These are phyloP conservation scores for Camellia lanceoleosa DNA, from an alignment of 148 eudicot genomes.

Conservation along the genomic window DNA sequence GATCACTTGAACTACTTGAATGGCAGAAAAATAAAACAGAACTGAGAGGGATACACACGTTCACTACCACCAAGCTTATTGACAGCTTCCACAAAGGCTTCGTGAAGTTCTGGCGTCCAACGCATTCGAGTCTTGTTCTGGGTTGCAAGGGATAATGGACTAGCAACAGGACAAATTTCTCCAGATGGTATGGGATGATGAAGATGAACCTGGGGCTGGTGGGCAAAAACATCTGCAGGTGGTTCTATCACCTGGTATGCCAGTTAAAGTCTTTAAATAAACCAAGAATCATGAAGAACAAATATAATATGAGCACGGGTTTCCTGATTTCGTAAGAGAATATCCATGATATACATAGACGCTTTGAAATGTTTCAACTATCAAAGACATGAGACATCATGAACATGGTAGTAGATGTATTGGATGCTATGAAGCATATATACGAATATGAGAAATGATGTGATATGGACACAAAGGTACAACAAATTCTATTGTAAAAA, in stretches of 20 bases:
- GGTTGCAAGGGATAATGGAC: constrained; percentile 34
- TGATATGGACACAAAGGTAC: too few species aligned
- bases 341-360: too few species aligned
- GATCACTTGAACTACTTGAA: too few species aligned
- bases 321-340: too few species aligned
- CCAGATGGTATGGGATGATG: constrained; percentile 37
- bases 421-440: too few species aligned
- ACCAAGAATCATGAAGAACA: neutral
- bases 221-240: constrained; percentile 33
- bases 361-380: too few species aligned
- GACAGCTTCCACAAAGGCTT: constrained; percentile 79
- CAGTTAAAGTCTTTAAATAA: constrained; percentile 3
- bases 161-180: constrained; percentile 33
- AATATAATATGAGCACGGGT: neutral
- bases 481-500: too few species aligned
- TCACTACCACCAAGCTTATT: constrained; percentile 84
- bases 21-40: neutral
- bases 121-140: constrained; percentile 71
- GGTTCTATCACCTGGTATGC: constrained; percentile 38
- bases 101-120: constrained; percentile 88
- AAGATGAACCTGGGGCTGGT: constrained; percentile 29
- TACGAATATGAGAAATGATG: too few species aligned
- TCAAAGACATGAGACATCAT: too few species aligned
- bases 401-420: too few species aligned
- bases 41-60: constrained; percentile 30